These are phyloP conservation scores for Colletotrichum australisinense DNA, from an alignment of 2,329 filamentous ascomycete genomes.

Conservation along the genomic window DNA sequence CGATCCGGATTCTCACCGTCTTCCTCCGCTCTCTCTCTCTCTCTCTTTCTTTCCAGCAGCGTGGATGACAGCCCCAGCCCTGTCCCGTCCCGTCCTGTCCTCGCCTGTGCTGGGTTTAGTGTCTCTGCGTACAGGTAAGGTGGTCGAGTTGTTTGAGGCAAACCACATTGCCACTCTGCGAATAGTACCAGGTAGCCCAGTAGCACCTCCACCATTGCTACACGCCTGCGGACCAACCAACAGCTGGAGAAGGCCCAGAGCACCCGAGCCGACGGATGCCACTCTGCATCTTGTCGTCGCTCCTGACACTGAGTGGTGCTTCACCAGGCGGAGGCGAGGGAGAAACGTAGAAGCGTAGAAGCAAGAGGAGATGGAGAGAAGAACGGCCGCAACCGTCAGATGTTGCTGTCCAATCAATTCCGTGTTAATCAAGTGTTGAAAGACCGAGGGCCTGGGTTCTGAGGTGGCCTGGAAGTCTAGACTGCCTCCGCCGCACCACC, in stretches of 20 bases:
- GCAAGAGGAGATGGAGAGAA: background rate
- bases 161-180: background rate
- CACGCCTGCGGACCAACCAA: constrained; percentile 31
- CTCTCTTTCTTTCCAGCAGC: constrained; percentile 2
- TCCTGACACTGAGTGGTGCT: constrained; percentile 27
- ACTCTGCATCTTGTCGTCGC: constrained; percentile 11
- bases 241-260: background rate
- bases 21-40: constrained; percentile 22
- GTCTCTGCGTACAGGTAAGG: no score
- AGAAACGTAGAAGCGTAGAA: background rate
- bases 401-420: background rate
- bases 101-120: background rate
- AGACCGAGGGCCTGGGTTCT: background rate
- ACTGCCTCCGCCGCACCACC: background rate
- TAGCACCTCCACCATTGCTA: constrained; percentile 29
- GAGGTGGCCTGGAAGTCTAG: background rate
- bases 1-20: background rate
- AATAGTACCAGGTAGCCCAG: background rate
- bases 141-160: background rate
- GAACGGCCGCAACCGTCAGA: background rate
- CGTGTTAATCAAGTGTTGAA: background rate
- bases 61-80: background rate
- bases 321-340: constrained; percentile 22
- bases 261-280: constrained; percentile 12
- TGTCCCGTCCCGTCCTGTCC: background rate